Base-by-base conservation (phyloP, 164 flowering plant species). In the Aristolochia contorta region DNA sequence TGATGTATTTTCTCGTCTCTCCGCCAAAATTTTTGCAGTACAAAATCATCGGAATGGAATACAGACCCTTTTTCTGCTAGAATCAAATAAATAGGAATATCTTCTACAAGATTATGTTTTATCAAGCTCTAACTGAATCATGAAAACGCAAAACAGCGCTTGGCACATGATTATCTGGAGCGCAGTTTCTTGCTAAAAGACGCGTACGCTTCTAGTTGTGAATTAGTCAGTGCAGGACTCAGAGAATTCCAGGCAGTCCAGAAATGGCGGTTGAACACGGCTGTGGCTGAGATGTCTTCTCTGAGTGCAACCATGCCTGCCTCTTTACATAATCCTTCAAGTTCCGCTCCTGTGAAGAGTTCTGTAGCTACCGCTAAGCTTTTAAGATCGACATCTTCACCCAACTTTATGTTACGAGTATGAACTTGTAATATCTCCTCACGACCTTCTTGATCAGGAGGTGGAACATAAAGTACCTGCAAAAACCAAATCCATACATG, bases 401-500 rank as follows among this genome's bases (percentile, higher is more conserved):
- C 81, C 15, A 88, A 19, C 56, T 68, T 79, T 91, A 90, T 90
- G 6, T 74, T 73, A 18, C 87, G 84, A 52, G 99, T 88, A 65
- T 90, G 97, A 7, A 93, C 95, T 51, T 66, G 63, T 13, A 93
- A 85, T 60, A 93, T 85, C 71, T 93, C 97, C 66, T 69, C 62
- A 21, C 96, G 85, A 51, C 81, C 85, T 66, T 90, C 97, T 51
- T 80, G 53, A 75, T 90, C 97, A 6, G 97, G 97, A 16, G 96
- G 97, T 7, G 96, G 93, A 2, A 93, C 99, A 65, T 88, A 87
- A 33, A 93, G 91, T 47, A 88, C 91, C 98, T 91, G 50, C 64
- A 71, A 4, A 46, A 23, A 7, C 53, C 53, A 49, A 49, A 49
- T 2, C 22, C 53, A 21, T 6, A 16, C 24, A 37, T 2, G 0